Evolutionary conservation across 140 eudicot species (phyloP), one percentile per base, ranked within the genome.

Genomic region (Stevia rebaudiana): DNA sequence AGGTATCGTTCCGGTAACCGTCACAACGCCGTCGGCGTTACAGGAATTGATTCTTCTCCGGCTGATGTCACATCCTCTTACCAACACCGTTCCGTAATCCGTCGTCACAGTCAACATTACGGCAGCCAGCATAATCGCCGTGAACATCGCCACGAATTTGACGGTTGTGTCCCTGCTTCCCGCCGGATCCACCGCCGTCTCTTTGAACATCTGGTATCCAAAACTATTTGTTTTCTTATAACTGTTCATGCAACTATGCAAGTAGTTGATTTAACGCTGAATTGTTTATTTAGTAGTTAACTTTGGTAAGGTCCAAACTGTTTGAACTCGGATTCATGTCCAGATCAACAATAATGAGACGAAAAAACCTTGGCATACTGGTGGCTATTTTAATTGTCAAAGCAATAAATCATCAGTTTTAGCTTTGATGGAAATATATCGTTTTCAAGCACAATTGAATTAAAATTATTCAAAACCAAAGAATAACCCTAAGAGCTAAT

Each of bases 1-100:
- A 54, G 95, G 74, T 64, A 72, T 41, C 95, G 95, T n/a, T 68
- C 69, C 13, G 84, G 79, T 58, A 84, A 42, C 4, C 84, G 85
- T 46, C 79, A 79, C 58, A 62, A 51, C 74, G 47, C 39, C 54
- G 35, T 28, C 57, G 78, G 43, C 13, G 5, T 71, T 19, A 33
- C 69, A 25, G 76, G 66, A 5, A 11, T 44, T 18, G 70, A 57
- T 57, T 50, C 80, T 23, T 9, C 81, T 31, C 50, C 31, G 11
- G 4, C 74, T 47, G 47, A 55, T 10, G 6, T 23, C 44, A 37
- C 10, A 15, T 48, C 58, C 24, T 46, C 41, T 50, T 79, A 42
- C 65, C 86, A 67, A 39, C 78, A 76, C 65, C 42, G 36, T 53
- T 47, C 52, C 61, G 6, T 33, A 56, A 69, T 60, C 37, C 76